Evolutionary conservation across 768 basidiomycete species (phyloP), one percentile per base, ranked within the genome.

Genomic region (Hygrocybe punicea): DNA sequence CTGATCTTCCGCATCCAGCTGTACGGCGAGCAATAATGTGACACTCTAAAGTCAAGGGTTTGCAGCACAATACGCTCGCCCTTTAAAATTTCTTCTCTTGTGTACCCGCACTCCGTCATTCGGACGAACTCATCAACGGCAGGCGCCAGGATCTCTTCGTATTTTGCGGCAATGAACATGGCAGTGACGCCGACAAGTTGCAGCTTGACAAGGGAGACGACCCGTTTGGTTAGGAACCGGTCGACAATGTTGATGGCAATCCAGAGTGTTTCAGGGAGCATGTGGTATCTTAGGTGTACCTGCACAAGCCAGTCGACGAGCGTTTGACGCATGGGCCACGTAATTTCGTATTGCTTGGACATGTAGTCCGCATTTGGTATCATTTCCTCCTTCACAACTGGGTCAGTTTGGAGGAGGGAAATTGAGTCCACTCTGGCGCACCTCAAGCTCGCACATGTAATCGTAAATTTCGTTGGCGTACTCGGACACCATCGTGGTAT

Each of bases 231-330:
- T 49, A 96, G 79, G 80, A 96, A 94, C 60, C 93, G 89, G 69
- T 96, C 93, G 61, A 96, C 83, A 59, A 99, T 87, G 77, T 98
- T 99, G 79, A 99, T 83, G 40, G 96, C 92, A 65, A 98, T 98
- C 97, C 97, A 99, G 16, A 98, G 83, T 2, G 97, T 99, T 73
- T 99, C 97, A 25, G 97, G 96, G 47, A 98, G 84, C 91, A 99
- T 93, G 78, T 98, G 96, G 79, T 98, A 99, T 25, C 94, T 88
- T 59, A 98, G 78, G 77, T 99, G 97, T 34, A 98, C 93, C 70
- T 98, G 96, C 54, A 96, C 82, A 21, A 99, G 81, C 97, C 97
- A 99, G 77, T 99, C 97, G 63, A 99, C 90, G 39, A 99, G 83
- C 2, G 92, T 94, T 69, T 94, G 89, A 54, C 97, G 91, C 94